Base-by-base conservation (phyloP, 495 filamentous ascomycete genomes). In the Xylaria sp. region DNA sequence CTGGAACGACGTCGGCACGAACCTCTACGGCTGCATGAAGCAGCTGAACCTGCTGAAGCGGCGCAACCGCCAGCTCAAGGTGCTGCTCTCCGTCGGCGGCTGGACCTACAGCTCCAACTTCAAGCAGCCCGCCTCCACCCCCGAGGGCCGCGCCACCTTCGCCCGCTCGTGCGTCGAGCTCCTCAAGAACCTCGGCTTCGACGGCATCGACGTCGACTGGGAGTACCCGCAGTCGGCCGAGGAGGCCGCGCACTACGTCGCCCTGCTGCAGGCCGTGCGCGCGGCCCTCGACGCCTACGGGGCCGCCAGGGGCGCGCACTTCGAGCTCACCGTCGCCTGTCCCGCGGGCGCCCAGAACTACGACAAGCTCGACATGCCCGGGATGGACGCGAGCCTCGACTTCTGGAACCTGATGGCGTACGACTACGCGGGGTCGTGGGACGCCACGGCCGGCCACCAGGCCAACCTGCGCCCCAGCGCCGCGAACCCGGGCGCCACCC, bases 21-120 rank as follows among this genome's bases (percentile, higher is more conserved):
- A 97, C 80, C 85, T 96, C 67, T 97, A 97, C 82, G 94, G 94
- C 64, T 97, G 93, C 80, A 82, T 95, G 52, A 99, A 98, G 86
- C 96, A 98, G 83, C 89, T 99, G 26, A 93, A 91, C 82, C 85
- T 99, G 33, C 89, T 95, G 44, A 99, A 99, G 86, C 91, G 92
- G 77, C 84, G 88, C 70, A 90, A 98, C 81, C 90, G 96, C 66
- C 90, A 97, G 78, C 83, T 99, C 57, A 98, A 98, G 81, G 86
- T 97, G 7, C 86, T 98, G 12, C 89, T 99, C 15, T 97, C 93
- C 58, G 96, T 99, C 72, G 96, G 96, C 70, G 96, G 96, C 37
- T 98, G 97, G 96, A 97, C 95, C 0, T 98, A 98, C 80, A 93
- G 92, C 63, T 80, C 88, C 77, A 97, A 97, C 81, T 97, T 99